Percentiles rank a stretch among this genome's conserved stretches.
Evolutionary conservation across 192 early-diverging fungal genomes (phyloP).

Genomic region (Umbelopsis ramanniana): DNA sequence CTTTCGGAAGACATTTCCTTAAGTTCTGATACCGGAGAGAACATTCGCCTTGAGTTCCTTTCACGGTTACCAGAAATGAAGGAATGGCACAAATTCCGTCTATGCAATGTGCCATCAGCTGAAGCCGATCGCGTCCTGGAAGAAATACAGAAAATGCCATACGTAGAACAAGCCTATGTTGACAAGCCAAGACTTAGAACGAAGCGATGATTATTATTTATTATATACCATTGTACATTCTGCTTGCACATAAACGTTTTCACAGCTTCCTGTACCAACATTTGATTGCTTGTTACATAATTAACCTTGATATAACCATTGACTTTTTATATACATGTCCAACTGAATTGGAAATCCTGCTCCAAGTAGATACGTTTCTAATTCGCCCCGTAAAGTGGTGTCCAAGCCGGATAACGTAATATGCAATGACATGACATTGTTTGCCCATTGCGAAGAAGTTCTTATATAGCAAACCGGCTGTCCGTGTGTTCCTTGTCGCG

Average conservation of each 20-base stretch:
- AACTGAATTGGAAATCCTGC: too few species aligned
- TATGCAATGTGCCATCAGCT: neutral
- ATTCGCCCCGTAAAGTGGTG: too few species aligned
- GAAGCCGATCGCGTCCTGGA: neutral
- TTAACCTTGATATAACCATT: too few species aligned
- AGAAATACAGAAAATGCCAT: neutral
- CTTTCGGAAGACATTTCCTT: neutral
- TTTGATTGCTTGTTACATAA: too few species aligned
- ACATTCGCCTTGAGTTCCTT: neutral
- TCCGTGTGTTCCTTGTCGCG: too few species aligned
- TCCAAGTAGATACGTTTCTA: too few species aligned
- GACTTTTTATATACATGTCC: too few species aligned
- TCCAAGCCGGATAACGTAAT: too few species aligned
- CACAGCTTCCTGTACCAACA: too few species aligned
- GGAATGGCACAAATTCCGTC: constrained; percentile 9
- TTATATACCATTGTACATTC: neutral
- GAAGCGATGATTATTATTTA: neutral
- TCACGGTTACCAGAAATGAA: neutral
- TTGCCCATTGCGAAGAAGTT: too few species aligned
- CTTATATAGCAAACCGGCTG: too few species aligned
- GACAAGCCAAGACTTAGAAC: neutral
- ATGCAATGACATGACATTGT: too few species aligned
- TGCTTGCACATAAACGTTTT: neutral
- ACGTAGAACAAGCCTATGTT: neutral
- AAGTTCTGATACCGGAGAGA: neutral